phyloP scores from a whole-genome alignment of 805 yeast species.

The Isabelozyma pseudorhagii region DNA sequence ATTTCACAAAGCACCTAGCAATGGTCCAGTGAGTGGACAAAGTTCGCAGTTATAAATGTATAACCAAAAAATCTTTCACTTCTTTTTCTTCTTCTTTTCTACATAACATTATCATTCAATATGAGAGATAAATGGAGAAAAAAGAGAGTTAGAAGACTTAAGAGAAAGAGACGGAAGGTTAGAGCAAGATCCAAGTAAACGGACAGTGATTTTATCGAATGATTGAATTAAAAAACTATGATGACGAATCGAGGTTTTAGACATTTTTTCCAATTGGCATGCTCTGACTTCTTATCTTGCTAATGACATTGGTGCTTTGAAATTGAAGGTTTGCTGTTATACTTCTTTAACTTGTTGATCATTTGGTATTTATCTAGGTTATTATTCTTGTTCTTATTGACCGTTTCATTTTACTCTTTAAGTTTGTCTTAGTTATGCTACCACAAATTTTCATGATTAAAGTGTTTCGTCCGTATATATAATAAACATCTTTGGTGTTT shows the following conservation, averaged over 20 bases:
- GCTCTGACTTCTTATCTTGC: not conserved
- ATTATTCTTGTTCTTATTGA: slow-evolving; percentile 2
- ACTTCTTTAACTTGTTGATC: not conserved
- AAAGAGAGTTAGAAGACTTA: slow-evolving; percentile 99
- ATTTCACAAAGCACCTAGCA: slow-evolving; percentile 1
- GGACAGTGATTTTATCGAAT: slow-evolving; percentile 25
- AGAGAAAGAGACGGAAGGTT: slow-evolving; percentile 99
- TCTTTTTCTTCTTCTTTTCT: slow-evolving; percentile 14
- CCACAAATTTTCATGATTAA: not conserved
- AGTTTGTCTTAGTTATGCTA: not conserved
- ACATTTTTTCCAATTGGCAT: not conserved
- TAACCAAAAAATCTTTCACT: slow-evolving; percentile 1
- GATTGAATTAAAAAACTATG: not conserved
- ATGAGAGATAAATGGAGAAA: slow-evolving; percentile 99
- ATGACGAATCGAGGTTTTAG: not conserved
- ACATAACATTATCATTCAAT: slow-evolving; percentile 33
- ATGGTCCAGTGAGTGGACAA: slow-evolving; percentile 1
- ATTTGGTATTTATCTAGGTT: slow-evolving; percentile 1
- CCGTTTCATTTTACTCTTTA: slow-evolving; percentile 3
- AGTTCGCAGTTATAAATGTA: slow-evolving; percentile 3
- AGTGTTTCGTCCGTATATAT: slow-evolving; percentile 5
- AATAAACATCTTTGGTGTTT: not conserved
- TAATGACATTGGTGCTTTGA: not conserved
- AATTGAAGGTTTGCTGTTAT: not conserved
- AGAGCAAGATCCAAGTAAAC: slow-evolving; percentile 99